Conservation (phyloP, 2,329 filamentous ascomycete genomes). For the Fusarium veterinarium region DNA sequence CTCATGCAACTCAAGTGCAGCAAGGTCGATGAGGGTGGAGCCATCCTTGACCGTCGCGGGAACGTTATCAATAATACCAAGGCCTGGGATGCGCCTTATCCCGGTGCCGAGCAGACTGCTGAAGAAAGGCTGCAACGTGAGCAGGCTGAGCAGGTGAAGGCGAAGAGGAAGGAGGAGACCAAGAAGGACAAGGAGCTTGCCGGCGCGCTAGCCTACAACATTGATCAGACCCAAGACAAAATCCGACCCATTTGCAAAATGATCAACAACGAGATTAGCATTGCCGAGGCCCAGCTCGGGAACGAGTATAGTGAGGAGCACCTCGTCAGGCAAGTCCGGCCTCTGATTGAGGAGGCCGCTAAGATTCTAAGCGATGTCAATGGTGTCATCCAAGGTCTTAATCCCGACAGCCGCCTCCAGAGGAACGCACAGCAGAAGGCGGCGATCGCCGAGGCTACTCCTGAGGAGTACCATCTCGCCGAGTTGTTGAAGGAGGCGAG, state of each 20-base stretch:
- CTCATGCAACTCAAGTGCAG: constrained; percentile 72
- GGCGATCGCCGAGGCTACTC: constrained; percentile 70
- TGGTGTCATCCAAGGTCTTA: constrained; percentile 85
- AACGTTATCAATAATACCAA: constrained; percentile 75
- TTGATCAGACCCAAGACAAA: constrained; percentile 83
- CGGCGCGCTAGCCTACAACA: constrained; percentile 76
- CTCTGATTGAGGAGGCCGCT: constrained; percentile 86
- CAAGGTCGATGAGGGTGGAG: constrained; percentile 74
- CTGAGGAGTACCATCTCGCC: constrained; percentile 86
- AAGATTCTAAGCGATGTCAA: constrained; percentile 88
- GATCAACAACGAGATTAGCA: constrained; percentile 86
- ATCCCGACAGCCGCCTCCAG: constrained; percentile 88
- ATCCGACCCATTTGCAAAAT: constrained; percentile 87
- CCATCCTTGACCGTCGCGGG: constrained; percentile 75
- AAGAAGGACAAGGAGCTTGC: constrained; percentile 81
- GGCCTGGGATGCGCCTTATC: constrained; percentile 69
- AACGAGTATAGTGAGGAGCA: constrained; percentile 92
- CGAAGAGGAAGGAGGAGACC: constrained; percentile 64
- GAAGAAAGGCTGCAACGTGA: constrained; percentile 47
- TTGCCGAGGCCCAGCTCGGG: constrained; percentile 81
- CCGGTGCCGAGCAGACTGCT: constrained; percentile 72
- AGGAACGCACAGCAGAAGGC: constrained; percentile 86
- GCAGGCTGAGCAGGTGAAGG: constrained; percentile 50
- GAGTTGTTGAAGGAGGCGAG: constrained; percentile 81
- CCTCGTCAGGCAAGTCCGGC: constrained; percentile 86